phyloP scores from a whole-genome alignment of 805 yeast species.

The Sugiyamaella marilandica region DNA sequence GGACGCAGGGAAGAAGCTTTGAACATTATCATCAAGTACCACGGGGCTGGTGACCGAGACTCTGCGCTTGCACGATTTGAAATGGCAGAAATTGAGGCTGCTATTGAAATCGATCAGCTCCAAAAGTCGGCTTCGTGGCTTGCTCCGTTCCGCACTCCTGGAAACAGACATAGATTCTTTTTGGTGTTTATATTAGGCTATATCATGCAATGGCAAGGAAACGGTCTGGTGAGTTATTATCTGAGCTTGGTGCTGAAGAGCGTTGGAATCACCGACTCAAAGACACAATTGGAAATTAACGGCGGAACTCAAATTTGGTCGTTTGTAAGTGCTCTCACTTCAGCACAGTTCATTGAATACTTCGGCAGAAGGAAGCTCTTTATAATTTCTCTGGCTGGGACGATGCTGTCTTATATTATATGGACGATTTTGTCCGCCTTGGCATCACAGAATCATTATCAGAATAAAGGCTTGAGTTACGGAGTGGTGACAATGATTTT shows the following conservation, averaged over 20 bases:
- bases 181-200: conserved; percentile 11
- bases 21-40: conserved; percentile 31
- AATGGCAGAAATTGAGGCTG: conserved; percentile 22
- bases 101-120: conserved; percentile 21
- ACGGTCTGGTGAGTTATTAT: conserved; percentile 35
- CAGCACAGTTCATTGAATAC: conserved; percentile 20
- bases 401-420: conserved; percentile 21
- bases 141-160: conserved; percentile 14
- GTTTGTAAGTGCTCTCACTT: conserved; percentile 18
- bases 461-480: conserved; percentile 4
- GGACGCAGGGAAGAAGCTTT: conserved; percentile 53
- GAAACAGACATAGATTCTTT: conserved; percentile 16
- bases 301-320: conserved; percentile 21
- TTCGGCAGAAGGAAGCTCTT: conserved; percentile 14
- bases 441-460: conserved; percentile 4
- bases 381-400: conserved; percentile 11
- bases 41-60: conserved; percentile 25
- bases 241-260: conserved; percentile 45
- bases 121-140: conserved; percentile 19
- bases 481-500: conserved; percentile 17
- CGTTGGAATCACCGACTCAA: conserved; percentile 44
- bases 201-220: conserved; percentile 17
- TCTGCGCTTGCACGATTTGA: conserved; percentile 25
- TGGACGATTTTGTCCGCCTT: conserved; percentile 46
- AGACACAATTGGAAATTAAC: conserved; percentile 8